A percentile compares a stretch with the other conserved stretches of the same genome.
These are phyloP conservation scores for Starmerella geochares DNA, from an alignment of 805 yeast species.

Conservation along the genomic window DNA sequence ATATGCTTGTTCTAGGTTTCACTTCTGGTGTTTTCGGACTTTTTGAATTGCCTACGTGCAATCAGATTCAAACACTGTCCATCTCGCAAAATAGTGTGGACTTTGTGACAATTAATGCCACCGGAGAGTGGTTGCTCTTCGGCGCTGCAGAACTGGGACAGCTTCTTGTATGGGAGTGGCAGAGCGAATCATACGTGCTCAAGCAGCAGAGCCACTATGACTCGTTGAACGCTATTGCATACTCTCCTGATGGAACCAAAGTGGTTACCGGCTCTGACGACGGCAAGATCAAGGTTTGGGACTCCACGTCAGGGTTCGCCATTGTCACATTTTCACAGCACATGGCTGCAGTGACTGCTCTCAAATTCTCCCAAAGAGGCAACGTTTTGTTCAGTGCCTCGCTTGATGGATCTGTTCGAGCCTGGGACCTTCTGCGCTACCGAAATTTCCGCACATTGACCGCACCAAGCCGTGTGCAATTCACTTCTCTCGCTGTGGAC, in stretches of 20 bases:
- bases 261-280: conserved; percentile 92
- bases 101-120: conserved; percentile 62
- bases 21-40: conserved; percentile 81
- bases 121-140: conserved; percentile 96
- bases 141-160: conserved; percentile 91
- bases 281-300: conserved; percentile 96
- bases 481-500: conserved; percentile 82
- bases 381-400: conserved; percentile 87
- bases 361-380: conserved; percentile 79
- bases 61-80: conserved; percentile 62
- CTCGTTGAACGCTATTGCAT: conserved; percentile 68
- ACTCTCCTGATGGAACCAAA: conserved; percentile 90
- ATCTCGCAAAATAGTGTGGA: conserved; percentile 88
- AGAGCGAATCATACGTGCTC: conserved; percentile 85
- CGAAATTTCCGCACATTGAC: conserved; percentile 93
- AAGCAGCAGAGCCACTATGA: conserved; percentile 98
- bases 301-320: conserved; percentile 82
- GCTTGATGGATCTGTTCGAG: conserved; percentile 91
- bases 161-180: conserved; percentile 95
- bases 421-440: conserved; percentile 89
- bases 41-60: conserved; percentile 52
- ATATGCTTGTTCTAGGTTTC: conserved; percentile 79
- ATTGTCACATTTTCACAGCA: conserved; percentile 87
- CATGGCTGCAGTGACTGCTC: conserved; percentile 74
- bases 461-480: conserved; percentile 78